Evolutionary conservation across 805 yeast genomes (phyloP).

Genomic region (Ogataea pilisensis): DNA sequence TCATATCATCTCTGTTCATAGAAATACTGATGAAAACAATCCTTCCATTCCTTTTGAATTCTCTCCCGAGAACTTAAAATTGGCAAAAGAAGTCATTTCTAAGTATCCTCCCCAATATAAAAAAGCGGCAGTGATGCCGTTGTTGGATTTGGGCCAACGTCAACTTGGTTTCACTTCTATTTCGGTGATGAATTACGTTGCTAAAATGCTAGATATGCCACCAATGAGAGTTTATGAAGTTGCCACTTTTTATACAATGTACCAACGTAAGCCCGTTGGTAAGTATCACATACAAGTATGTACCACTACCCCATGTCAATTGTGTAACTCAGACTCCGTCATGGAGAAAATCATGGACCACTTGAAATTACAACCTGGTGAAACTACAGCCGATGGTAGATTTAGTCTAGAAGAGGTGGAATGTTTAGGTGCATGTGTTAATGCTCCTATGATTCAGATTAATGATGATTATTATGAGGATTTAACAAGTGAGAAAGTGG

Average conservation of each 20-base stretch:
- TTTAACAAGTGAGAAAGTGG: conserved; percentile 63
- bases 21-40: conserved; percentile 68
- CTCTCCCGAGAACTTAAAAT: conserved; percentile 53
- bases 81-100: conserved; percentile 70
- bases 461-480: conserved; percentile 84
- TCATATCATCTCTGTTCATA: conserved; percentile 53
- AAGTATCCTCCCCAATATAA: conserved; percentile 85
- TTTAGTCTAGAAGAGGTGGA: conserved; percentile 86
- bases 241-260: conserved; percentile 91
- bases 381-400: conserved; percentile 68
- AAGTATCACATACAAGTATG: conserved; percentile 80
- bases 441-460: conserved; percentile 83
- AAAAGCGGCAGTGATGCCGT: conserved; percentile 85
- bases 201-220: conserved; percentile 79
- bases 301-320: conserved; percentile 86
- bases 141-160: conserved; percentile 82
- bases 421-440: conserved; percentile 89
- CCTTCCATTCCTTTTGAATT: conserved; percentile 69
- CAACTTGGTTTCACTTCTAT: conserved; percentile 84
- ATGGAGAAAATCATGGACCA: conserved; percentile 63
- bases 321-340: conserved; percentile 77
- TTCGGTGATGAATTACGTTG: conserved; percentile 86
- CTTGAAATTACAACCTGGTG: conserved; percentile 67
- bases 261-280: conserved; percentile 81
- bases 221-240: conserved; percentile 94